Base-by-base conservation (phyloP, 257 asterid species). In the Solanum bukasovii region DNA sequence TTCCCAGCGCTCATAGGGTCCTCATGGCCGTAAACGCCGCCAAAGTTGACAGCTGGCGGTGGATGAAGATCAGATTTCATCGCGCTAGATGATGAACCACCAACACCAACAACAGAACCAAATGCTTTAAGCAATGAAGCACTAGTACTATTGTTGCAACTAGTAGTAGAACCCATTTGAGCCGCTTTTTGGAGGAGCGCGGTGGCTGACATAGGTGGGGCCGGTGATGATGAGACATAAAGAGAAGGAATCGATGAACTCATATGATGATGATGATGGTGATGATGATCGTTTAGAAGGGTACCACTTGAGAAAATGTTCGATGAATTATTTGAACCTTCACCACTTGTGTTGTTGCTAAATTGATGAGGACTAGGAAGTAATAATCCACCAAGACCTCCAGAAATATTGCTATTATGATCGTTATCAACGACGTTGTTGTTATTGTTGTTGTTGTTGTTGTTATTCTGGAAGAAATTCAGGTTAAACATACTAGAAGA, bases 151-250 rank as follows among this genome's bases (percentile, higher is more conserved):
- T 29, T 81, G 70, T 81, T 81, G 25, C 63, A 75, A 12, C 94
- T 87, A 82, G 90, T 89, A 5, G 98, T 93, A 72, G 85, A 81
- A 5, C 98, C 98, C 85, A 94, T 49, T 37, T 94, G 95, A 11
- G 97, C 96, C 0, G 98, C 98, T 84, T 95, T 93, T n/a, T 96
- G 98, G 42, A 96, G 98, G 9, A 96, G 92, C 0, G 98, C 98
- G 0, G 98, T 96, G 5, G 98, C 98, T 1, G 98, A 96, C 97
- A 94, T 92, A 70, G 93, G 95, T 6, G 93, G 85, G 2, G 85
- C 29, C 3, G 68, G 42, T 29, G 67, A 49, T 5, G 95, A 85
- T 38, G 86, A 77, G 93, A 94, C 93, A 92, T 93, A 94, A 10
- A 94, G 93, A 13, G 98, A 92, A 40, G 96, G 96, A 85, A 93